These are phyloP conservation scores for Pisolithus orientalis DNA, from an alignment of 768 basidiomycete genomes.

Conservation along the genomic window DNA sequence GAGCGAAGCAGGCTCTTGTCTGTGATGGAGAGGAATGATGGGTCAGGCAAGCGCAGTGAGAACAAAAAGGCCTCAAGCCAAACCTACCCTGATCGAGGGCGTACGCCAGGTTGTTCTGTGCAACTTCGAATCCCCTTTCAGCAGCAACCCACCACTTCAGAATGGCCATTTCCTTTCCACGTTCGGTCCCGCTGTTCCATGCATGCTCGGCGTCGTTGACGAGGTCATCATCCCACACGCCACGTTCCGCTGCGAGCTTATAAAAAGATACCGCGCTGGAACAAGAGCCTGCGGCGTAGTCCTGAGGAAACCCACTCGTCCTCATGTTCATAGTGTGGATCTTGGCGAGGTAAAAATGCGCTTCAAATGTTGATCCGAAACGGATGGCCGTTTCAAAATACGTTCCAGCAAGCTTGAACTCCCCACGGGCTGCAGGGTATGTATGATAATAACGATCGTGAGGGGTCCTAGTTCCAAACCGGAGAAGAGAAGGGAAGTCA, in stretches of 20 bases:
- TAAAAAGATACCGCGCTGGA: conserved; percentile 88
- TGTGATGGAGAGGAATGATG: conserved; percentile 18
- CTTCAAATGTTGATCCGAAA: conserved; percentile 88
- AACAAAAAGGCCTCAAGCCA: conserved; percentile 29
- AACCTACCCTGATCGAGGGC: conserved; percentile 81
- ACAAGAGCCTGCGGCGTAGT: conserved; percentile 67
- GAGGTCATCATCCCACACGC: conserved; percentile 79
- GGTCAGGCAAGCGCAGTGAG: conserved; percentile 14
- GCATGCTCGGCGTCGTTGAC: conserved; percentile 72
- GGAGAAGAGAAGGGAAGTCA: not conserved
- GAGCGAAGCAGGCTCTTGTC: conserved; percentile 66
- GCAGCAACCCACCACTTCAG: conserved; percentile 94
- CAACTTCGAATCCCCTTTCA: conserved; percentile 86
- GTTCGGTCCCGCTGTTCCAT: conserved; percentile 65
- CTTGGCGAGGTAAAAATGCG: conserved; percentile 88
- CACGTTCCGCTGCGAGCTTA: conserved; percentile 88
- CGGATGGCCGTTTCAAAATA: conserved; percentile 84
- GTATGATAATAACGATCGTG: conserved; percentile 2
- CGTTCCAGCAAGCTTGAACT: conserved; percentile 55
- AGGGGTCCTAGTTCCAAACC: not conserved
- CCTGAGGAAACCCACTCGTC: conserved; percentile 34
- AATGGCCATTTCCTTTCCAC: conserved; percentile 78
- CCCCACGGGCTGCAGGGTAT: conserved; percentile 52
- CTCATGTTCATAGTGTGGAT: conserved; percentile 60
- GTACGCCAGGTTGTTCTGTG: conserved; percentile 93